Percentiles rank a stretch among this genome's conserved stretches.
These are phyloP conservation scores for Rosa persica DNA, from an alignment of 306 rosid species.

Conservation along the genomic window DNA sequence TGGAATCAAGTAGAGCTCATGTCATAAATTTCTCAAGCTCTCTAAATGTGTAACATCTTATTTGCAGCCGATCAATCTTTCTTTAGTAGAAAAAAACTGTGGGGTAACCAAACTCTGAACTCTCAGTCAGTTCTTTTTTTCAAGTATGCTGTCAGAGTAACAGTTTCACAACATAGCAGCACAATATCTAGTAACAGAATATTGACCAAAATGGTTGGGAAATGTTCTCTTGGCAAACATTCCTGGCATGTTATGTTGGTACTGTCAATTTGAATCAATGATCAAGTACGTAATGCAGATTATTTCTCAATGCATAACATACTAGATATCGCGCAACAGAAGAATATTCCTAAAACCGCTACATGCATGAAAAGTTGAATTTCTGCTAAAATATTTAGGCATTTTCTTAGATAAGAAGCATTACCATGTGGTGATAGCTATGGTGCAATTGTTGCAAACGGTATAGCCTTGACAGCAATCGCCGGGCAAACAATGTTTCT, in stretches of 20 bases:
- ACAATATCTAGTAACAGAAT: background rate
- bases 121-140: background rate
- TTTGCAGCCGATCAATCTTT: background rate
- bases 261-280: background rate
- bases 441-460: constrained; percentile 45
- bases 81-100: background rate
- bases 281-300: background rate
- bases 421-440: constrained; percentile 82
- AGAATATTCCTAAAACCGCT: background rate
- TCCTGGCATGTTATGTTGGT: background rate
- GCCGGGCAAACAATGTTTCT: constrained; percentile 51
- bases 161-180: background rate
- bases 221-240: background rate
- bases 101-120: background rate
- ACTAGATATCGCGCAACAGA: background rate
- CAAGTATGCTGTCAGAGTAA: background rate
- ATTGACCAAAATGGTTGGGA: background rate
- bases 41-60: background rate
- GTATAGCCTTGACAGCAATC: constrained; percentile 46
- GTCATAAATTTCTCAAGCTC: background rate
- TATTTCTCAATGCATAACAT: background rate
- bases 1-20: background rate
- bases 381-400: background rate
- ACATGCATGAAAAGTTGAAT: background rate
- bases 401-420: background rate